Base-by-base conservation (phyloP, 1,284 basidiomycete species). In the Schizophyllum commune region DNA sequence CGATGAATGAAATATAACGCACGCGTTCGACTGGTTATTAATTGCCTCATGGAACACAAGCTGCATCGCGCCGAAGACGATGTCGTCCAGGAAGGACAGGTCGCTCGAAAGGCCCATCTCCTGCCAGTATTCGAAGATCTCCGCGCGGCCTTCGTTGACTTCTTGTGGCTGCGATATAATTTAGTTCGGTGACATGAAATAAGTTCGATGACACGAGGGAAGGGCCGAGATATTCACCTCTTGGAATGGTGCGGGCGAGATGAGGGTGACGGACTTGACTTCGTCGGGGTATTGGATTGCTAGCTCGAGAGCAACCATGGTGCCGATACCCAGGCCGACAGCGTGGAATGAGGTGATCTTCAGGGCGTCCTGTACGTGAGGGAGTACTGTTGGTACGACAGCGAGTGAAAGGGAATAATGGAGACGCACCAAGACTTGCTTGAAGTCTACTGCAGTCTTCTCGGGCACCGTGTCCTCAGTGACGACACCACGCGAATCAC, bases 271-370 rank as follows among this genome's bases (percentile, higher is more conserved):
- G 0, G 74, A 75, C 0, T 73, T 65, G 2, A 74, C 72, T 63
- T 67, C 72, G 5, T 72, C 67, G 6, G 73, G 75, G 57, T 72
- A 67, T 8, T 64, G 63, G 3, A 74, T 66, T 22, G 73, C 70
- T 32, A 70, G 61, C 61, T 75, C 68, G 17, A 74, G 59, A 8
- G 72, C 69, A 13, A 74, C 68, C 61, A 68, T 71, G 1, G 73
- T 64, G 6, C 74, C 75, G 68, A 75, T 69, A 0, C 74, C 74
- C 4, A 74, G 33, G 1, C 74, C 74, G 47, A 74, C 65, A 5
- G 75, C 56, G 63, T 76, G 75, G 59, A 71, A 75, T 4, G 72
- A 66, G 9, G 72, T 70, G 21, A 75, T 65, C 34, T 67, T 60
- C 11, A 77, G 63, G 8, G 73, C 72, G 57, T 74, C 70, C 74